Conservation (phyloP, 495 filamentous ascomycete species). For the Podospora pseudoanserina region DNA sequence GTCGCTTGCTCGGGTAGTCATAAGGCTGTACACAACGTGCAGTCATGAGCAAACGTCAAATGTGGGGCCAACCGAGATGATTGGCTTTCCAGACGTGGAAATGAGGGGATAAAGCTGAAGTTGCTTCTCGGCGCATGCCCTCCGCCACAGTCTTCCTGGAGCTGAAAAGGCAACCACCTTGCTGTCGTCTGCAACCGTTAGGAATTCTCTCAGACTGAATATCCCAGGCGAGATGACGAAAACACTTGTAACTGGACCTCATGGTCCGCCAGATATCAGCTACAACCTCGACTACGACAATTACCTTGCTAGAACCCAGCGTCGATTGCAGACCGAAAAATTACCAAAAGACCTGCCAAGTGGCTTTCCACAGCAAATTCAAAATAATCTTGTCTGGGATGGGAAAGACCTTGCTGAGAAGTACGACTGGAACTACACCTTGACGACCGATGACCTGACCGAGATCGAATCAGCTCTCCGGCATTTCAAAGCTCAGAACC, state of each 20-base stretch:
- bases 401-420: constrained; percentile 47
- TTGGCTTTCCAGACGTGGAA: no score
- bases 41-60: no score
- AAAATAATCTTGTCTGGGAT: constrained; percentile 56
- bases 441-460: constrained; percentile 46
- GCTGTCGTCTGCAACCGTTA: no score
- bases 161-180: no score
- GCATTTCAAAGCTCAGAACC: constrained; percentile 52
- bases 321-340: constrained; percentile 43
- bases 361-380: constrained; percentile 49
- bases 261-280: constrained; percentile 52
- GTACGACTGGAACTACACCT: constrained; percentile 50
- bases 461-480: constrained; percentile 55
- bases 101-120: no score
- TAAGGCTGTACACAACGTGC: no score
- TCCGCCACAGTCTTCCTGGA: neutral
- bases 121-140: no score
- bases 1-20: no score
- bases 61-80: no score
- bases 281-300: constrained; percentile 56
- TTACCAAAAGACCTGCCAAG: constrained; percentile 44
- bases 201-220: neutral
- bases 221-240: neutral
- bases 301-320: constrained; percentile 49
- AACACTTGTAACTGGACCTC: constrained; percentile 14